These are phyloP conservation scores for Atractiella rhizophila DNA, from an alignment of 768 basidiomycete genomes.

Conservation along the genomic window DNA sequence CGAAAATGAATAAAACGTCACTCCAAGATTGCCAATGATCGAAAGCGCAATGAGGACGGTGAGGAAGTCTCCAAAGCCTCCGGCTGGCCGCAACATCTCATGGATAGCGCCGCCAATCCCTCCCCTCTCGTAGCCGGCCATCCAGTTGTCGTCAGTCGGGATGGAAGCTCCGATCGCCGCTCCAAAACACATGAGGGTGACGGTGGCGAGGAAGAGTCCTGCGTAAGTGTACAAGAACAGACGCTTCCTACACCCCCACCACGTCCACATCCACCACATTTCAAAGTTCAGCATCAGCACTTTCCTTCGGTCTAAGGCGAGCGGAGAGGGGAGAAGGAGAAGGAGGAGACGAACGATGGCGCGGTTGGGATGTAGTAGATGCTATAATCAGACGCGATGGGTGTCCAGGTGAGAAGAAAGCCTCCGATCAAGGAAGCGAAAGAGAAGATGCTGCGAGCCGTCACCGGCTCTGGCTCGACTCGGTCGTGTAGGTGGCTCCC, in stretches of 20 bases:
- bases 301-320: too few relatives aligned
- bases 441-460: not conserved
- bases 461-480: not conserved
- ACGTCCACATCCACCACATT: not conserved
- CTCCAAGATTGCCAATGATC: conserved; percentile 50
- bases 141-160: not conserved
- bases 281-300: too few relatives aligned
- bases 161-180: not conserved
- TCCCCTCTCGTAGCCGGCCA: not conserved
- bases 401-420: not conserved
- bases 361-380: not conserved
- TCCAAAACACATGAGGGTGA: not conserved
- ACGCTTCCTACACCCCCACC: not conserved
- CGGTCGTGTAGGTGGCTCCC: not conserved
- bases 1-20: conserved; percentile 53
- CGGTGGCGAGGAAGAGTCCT: not conserved
- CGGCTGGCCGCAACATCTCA: not conserved
- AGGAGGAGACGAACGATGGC: not conserved
- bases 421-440: not conserved
- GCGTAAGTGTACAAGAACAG: not conserved
- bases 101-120: not conserved
- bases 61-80: conserved; percentile 19
- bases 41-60: conserved; percentile 44
- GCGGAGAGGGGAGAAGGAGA: not conserved
- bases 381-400: not conserved